phyloP scores from a whole-genome alignment of 441 rosid genomes.

The Eugenia klotzschiana region DNA sequence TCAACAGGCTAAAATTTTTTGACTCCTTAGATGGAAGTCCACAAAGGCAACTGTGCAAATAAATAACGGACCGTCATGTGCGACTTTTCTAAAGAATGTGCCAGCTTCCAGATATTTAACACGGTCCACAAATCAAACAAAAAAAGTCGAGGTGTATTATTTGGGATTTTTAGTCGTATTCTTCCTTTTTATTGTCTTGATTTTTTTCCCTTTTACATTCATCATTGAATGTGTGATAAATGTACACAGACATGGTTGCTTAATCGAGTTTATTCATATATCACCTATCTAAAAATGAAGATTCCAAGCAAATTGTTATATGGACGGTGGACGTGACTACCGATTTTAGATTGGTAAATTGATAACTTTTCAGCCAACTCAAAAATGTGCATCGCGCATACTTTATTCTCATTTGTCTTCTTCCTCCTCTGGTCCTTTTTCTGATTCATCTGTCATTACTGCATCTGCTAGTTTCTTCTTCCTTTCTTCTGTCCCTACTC shows the following conservation, averaged over 20 bases:
- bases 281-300: not conserved
- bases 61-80: not conserved
- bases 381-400: not conserved
- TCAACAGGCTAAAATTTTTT: too few relatives aligned
- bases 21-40: too few relatives aligned
- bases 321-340: not conserved
- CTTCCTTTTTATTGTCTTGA: not conserved
- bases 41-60: too few relatives aligned
- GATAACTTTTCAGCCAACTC: not conserved
- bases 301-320: not conserved
- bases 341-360: not conserved
- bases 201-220: not conserved
- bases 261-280: not conserved
- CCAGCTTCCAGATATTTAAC: not conserved
- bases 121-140: not conserved
- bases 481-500: conserved; percentile 1
- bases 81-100: not conserved
- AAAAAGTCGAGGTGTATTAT: not conserved
- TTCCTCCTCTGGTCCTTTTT: not conserved
- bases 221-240: not conserved
- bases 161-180: not conserved
- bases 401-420: not conserved
- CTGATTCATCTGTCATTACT: not conserved
- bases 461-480: not conserved
- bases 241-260: not conserved